These are phyloP conservation scores for Prunus persica DNA, from an alignment of 306 rosid genomes.

Conservation along the genomic window Prunus_persica_NCBIv2 NC_034016.1:961501-962000, in stretches of 20 bases:
- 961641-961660: not conserved
- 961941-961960: not conserved
- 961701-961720: not conserved
- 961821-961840: not conserved
- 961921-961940: not conserved
- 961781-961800: not conserved
- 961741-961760: not conserved
- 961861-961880: not conserved
- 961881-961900: not conserved
- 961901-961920: not conserved
- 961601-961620: not conserved
- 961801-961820: not conserved
- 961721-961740: not conserved
- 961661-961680: not conserved
- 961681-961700: not conserved
- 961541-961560: not conserved
- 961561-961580: not conserved
- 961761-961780: conserved; percentile 3
- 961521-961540: not conserved
- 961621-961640: not conserved
- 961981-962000: too few relatives aligned
- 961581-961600: not conserved
- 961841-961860: not conserved
- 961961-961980: too few relatives aligned
- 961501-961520: not conserved